A percentile compares a stretch with the other conserved stretches of the same genome.
These are phyloP conservation scores for Didymellaceae sp. DNA, from an alignment of 2,329 filamentous ascomycete species.

Conservation along the genomic window DNA sequence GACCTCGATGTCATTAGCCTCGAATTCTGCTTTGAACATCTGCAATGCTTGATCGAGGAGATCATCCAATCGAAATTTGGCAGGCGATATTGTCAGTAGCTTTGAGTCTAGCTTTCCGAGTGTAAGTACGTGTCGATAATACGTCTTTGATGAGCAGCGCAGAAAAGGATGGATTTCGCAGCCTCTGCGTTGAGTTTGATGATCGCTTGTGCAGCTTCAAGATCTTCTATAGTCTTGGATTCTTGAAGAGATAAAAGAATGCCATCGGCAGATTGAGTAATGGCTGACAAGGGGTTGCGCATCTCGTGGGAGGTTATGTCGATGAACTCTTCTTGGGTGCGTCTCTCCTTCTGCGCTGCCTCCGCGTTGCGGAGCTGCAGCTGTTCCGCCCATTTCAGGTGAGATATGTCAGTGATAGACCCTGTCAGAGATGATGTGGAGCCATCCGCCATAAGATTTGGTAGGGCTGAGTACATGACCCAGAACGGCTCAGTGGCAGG, in stretches of 20 bases:
- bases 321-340: conserved; percentile 34
- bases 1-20: conserved; percentile 10
- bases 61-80: conserved; percentile 14
- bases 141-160: conserved; percentile 36
- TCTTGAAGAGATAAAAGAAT: conserved; percentile 19
- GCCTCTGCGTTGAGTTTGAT: conserved; percentile 24
- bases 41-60: conserved; percentile 28
- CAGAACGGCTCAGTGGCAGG: conserved; percentile 5
- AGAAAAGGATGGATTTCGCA: conserved; percentile 34
- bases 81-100: conserved; percentile 28
- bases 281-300: conserved; percentile 39
- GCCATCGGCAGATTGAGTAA: conserved; percentile 34
- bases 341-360: conserved; percentile 17
- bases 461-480: conserved; percentile 13
- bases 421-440: conserved; percentile 25
- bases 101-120: conserved; percentile 31
- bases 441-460: background rate
- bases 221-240: conserved; percentile 21
- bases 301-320: conserved; percentile 39
- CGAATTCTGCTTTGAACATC: conserved; percentile 36
- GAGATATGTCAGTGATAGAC: conserved; percentile 42
- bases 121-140: conserved; percentile 34
- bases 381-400: conserved; percentile 43
- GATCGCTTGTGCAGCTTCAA: conserved; percentile 17
- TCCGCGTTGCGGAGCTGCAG: conserved; percentile 26